A percentile compares a stretch with the other conserved stretches of the same genome.
These are phyloP conservation scores for Austroboletus eburneus DNA, from an alignment of 768 basidiomycete genomes.

Conservation along the genomic window DNA sequence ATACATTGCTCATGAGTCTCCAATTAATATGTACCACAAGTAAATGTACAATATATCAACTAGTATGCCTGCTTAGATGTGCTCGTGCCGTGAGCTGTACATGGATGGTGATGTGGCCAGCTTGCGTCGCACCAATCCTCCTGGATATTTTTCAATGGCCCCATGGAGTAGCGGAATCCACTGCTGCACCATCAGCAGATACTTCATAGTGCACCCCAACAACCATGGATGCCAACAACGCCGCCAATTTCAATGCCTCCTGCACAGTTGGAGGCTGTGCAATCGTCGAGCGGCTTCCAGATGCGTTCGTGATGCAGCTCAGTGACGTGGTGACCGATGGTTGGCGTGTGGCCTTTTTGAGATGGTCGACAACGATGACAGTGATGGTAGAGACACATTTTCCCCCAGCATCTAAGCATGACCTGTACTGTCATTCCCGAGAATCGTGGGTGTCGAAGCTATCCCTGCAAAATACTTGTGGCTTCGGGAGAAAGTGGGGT, in stretches of 20 bases:
- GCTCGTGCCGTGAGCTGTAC: not conserved
- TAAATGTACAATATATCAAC: too few relatives aligned
- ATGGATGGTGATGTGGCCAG: not conserved
- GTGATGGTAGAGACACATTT: conserved; percentile 21
- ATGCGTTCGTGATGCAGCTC: conserved; percentile 13
- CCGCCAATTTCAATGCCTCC: conserved; percentile 53
- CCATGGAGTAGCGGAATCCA: conserved; percentile 42
- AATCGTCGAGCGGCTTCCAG: conserved; percentile 1
- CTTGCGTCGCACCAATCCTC: not conserved
- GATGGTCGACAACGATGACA: conserved; percentile 12
- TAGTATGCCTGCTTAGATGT: conserved; percentile 14
- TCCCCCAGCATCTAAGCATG: conserved; percentile 1
- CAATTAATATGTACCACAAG: too few relatives aligned
- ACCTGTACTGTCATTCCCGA: conserved; percentile 21
- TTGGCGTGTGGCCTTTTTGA: not conserved
- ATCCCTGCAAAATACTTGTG: conserved; percentile 34
- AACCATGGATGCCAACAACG: conserved; percentile 41
- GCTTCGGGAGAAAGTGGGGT: conserved; percentile 32
- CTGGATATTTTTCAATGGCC: conserved; percentile 14
- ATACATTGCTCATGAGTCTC: too few relatives aligned
- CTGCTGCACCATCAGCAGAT: conserved; percentile 20
- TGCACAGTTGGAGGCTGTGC: conserved; percentile 37
- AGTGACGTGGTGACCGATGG: not conserved
- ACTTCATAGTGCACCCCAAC: conserved; percentile 26
- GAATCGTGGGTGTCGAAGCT: conserved; percentile 33